phyloP scores from a whole-genome alignment of 805 yeast genomes.

The Wickerhamomyces ciferrii region DNA sequence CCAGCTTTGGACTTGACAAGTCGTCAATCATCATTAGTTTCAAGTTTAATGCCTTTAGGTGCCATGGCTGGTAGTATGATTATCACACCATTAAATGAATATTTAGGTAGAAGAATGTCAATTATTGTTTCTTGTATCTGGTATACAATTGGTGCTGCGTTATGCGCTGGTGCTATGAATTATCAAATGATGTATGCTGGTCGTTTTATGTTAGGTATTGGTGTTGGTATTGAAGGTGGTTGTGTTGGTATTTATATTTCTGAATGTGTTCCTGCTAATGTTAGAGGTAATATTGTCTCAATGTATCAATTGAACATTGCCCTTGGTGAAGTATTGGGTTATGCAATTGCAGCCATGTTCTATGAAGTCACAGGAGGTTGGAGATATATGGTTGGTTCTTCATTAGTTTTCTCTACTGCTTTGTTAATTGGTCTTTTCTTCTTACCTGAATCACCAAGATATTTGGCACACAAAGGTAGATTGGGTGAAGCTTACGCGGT shows the following conservation, averaged over 20 bases:
- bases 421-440: slow-evolving; percentile 46
- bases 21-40: slow-evolving; percentile 45
- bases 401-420: slow-evolving; percentile 50
- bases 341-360: slow-evolving; percentile 58
- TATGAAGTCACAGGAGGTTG: slow-evolving; percentile 52
- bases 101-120: slow-evolving; percentile 49
- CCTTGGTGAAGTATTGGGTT: slow-evolving; percentile 61
- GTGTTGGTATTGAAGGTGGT: slow-evolving; percentile 65
- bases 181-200: slow-evolving; percentile 52
- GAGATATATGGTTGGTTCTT: slow-evolving; percentile 64
- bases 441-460: slow-evolving; percentile 61
- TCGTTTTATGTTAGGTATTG: slow-evolving; percentile 55
- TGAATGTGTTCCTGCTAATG: slow-evolving; percentile 53
- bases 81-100: slow-evolving; percentile 53
- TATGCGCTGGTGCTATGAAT: slow-evolving; percentile 46
- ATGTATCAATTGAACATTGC: slow-evolving; percentile 62
- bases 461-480: slow-evolving; percentile 42
- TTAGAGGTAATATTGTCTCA: slow-evolving; percentile 57
- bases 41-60: slow-evolving; percentile 64
- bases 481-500: slow-evolving; percentile 48
- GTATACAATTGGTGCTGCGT: slow-evolving; percentile 55
- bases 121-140: slow-evolving; percentile 52
- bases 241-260: slow-evolving; percentile 58
- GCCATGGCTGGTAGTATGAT: slow-evolving; percentile 59
- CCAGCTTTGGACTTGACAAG: slow-evolving; percentile 33